Conservation (phyloP, 768 basidiomycete genomes). For the Hypholoma sublateritium region DNA sequence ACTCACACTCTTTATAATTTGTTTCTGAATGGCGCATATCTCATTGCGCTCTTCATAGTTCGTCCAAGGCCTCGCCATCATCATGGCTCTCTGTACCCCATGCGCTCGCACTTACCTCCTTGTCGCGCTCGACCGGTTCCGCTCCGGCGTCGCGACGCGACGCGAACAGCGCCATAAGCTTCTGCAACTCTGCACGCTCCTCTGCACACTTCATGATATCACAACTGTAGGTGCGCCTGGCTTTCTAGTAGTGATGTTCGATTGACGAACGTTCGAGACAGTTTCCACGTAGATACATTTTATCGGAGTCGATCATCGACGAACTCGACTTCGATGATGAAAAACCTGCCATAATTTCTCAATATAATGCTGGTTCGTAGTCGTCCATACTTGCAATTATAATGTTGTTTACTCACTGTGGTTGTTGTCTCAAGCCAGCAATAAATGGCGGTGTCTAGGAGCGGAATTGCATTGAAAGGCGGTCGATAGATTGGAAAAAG, state of each 20-base stretch:
- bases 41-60: conserved; percentile 29
- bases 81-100: conserved; percentile 61
- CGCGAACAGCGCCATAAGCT: conserved; percentile 43
- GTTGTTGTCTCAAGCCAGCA: too few species aligned
- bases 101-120: conserved; percentile 56
- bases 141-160: conserved; percentile 47
- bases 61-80: conserved; percentile 34
- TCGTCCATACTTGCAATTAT: too few species aligned
- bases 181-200: conserved; percentile 49
- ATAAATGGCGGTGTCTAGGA: too few species aligned
- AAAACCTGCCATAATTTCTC: too few species aligned
- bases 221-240: conserved; percentile 1
- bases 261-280: neutral
- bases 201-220: conserved; percentile 36
- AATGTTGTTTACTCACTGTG: too few species aligned
- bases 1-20: conserved; percentile 2
- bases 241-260: neutral
- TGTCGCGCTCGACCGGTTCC: conserved; percentile 52
- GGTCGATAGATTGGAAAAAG: too few species aligned
- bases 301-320: too few species aligned
- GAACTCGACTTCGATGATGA: too few species aligned
- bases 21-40: neutral
- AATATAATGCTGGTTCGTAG: too few species aligned
- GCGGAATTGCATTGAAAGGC: too few species aligned
- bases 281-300: too few species aligned